Evolutionary conservation across 106 monocot genomes (phyloP), one percentile per base, ranked within the genome.

Genomic region (Alisma plantagoaquatica): DNA sequence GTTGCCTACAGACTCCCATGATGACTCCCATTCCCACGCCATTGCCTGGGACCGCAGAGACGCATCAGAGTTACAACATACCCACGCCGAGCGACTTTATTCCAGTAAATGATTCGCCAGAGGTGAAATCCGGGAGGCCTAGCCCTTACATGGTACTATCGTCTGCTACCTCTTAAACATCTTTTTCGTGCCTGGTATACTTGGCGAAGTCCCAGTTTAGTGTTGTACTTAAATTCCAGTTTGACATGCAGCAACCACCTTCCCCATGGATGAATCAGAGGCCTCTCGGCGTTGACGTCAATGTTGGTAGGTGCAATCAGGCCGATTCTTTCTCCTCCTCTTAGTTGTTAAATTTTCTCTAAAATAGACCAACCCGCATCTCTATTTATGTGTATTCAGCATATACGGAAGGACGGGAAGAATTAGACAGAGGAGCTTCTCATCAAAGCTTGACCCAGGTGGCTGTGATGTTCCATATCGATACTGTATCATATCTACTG

Each of bases 211-310:
- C 7, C 12, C 26, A 3, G 43, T 43, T 15, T 23, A 15, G 18
- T 10, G 29, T 7, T 46, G 18, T 3, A 46, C 19, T 46, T 23
- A 43, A 43, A n/a, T 44, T 17, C 42, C n/a, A 23, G 43, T n/a
- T 2, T 3, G 18, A 65, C 31, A 24, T 68, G 57, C 75, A 96
- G 96, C 84, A 67, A 56, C 73, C 89, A 19, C 96, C 96, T 56
- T 98, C 96, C 49, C 81, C 96, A 20, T 98, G 89, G 96, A 79
- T 75, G 73, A 81, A 15, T 56, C 83, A 81, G 63, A 72, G 85
- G n/a, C 80, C 96, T 31, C 50, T 98, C 10, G 96, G 96, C 35
- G 96, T 98, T 71, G 96, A 98, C 72, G 96, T 98, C 56, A 98
- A 98, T 89, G 78, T 89, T n/a, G 96, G 96, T 98, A 71, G 59